phyloP scores from a whole-genome alignment of 1,284 basidiomycete genomes.

The Microbotryum intermedium region DNA sequence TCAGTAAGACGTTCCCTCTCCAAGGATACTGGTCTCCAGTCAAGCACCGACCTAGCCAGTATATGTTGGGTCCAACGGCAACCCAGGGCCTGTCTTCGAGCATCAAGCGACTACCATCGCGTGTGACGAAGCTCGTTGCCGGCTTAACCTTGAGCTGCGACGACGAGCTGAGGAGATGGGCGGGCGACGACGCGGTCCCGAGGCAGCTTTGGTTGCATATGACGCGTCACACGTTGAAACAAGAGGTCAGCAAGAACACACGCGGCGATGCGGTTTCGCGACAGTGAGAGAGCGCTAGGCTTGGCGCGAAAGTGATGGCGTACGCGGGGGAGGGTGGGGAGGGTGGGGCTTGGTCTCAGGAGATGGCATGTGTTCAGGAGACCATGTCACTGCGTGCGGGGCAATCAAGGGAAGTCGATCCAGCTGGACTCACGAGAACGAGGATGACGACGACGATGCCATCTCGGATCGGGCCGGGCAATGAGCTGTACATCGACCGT shows the following conservation, averaged over 20 bases:
- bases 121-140: constrained; percentile 24
- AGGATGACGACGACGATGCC: background rate
- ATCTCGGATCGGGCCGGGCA: too few species aligned
- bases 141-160: constrained; percentile 2
- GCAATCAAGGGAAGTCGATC: background rate
- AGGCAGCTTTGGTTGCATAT: constrained; percentile 2
- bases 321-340: background rate
- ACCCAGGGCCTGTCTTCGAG: constrained; percentile 27
- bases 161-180: constrained; percentile 16
- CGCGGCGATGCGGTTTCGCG: background rate
- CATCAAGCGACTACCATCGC: constrained; percentile 24
- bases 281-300: background rate
- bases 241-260: background rate
- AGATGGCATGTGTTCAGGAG: too few species aligned
- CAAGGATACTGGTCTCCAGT: background rate
- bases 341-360: too few species aligned
- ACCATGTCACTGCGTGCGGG: background rate
- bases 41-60: constrained; percentile 38
- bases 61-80: constrained; percentile 36
- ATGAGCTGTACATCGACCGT: too few species aligned
- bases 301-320: background rate
- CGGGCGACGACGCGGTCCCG: background rate
- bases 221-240: background rate
- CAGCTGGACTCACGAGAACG: background rate
- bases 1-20: background rate